phyloP scores from a whole-genome alignment of 371 early-diverging fungal species.

The Zancudomyces culisetae region DNA sequence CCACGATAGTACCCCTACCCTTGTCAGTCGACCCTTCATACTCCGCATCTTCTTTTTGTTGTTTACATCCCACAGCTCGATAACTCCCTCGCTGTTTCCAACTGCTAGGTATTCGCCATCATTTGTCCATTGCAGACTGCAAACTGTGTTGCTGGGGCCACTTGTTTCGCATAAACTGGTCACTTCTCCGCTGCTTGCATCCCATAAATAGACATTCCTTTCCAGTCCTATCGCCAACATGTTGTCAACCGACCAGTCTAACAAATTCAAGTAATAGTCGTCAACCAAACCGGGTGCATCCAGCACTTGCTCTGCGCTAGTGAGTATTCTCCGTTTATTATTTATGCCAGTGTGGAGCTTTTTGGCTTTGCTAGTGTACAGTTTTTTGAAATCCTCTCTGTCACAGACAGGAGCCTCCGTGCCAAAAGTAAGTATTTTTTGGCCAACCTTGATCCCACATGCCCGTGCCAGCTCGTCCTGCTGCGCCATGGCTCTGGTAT shows the following conservation, averaged over 20 bases:
- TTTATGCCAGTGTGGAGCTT: conserved; percentile 3
- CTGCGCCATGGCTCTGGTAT: conserved; percentile 33
- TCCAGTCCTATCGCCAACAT: conserved; percentile 77
- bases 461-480: conserved; percentile 60
- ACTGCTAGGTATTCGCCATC: conserved; percentile 70
- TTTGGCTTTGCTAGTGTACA: conserved; percentile 9
- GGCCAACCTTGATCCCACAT: conserved; percentile 43
- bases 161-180: conserved; percentile 38
- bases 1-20: conserved; percentile 80
- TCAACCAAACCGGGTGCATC: conserved; percentile 86
- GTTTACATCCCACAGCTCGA: conserved; percentile 73
- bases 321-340: conserved; percentile 14
- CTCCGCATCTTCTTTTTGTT: conserved; percentile 41
- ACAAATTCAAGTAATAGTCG: conserved; percentile 93
- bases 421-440: conserved; percentile 54
- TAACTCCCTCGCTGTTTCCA: conserved; percentile 63
- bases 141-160: conserved; percentile 17
- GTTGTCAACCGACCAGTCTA: conserved; percentile 82
- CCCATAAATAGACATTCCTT: conserved; percentile 81
- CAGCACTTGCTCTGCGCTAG: conserved; percentile 38
- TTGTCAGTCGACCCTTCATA: conserved; percentile 48
- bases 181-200: conserved; percentile 64
- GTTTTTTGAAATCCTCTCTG: conserved; percentile 23
- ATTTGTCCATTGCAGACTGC: conserved; percentile 54
- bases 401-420: conserved; percentile 41